phyloP scores from a whole-genome alignment of 2,329 filamentous ascomycete genomes.

The Simplicillium sp. region DNA sequence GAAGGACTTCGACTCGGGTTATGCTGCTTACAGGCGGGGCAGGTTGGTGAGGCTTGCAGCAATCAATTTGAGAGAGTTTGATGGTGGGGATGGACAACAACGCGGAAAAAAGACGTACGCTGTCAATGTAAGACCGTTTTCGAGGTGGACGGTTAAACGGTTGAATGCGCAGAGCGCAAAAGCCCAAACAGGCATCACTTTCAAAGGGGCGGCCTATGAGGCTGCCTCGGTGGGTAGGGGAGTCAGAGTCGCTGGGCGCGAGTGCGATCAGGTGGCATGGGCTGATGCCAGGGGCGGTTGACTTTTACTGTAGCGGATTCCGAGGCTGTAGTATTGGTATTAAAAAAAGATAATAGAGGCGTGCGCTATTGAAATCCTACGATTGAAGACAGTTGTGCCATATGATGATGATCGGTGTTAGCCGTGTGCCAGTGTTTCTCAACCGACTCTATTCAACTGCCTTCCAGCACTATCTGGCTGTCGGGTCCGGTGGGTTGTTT shows the following conservation, averaged over 20 bases:
- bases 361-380: not conserved
- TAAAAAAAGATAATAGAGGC: not conserved
- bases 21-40: constrained; percentile 11
- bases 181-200: constrained; percentile 10
- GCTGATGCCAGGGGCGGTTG: constrained; percentile 6
- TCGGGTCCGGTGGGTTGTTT: too few species aligned
- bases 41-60: constrained; percentile 10
- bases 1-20: constrained; percentile 11
- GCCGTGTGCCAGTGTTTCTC: too few species aligned
- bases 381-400: too few species aligned
- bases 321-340: constrained; percentile 11
- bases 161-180: constrained; percentile 10
- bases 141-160: constrained; percentile 8
- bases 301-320: constrained; percentile 9
- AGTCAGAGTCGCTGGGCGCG: constrained; percentile 1
- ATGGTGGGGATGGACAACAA: constrained; percentile 1
- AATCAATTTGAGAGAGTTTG: constrained; percentile 11
- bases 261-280: constrained; percentile 5
- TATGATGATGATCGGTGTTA: too few species aligned
- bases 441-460: too few species aligned
- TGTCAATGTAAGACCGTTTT: constrained; percentile 6
- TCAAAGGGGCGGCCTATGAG: constrained; percentile 12
- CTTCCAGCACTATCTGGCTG: too few species aligned
- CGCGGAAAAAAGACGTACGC: constrained; percentile 8
- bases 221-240: constrained; percentile 8